phyloP scores from a whole-genome alignment of 768 basidiomycete genomes.

The Leucosporidium scottii region DNA sequence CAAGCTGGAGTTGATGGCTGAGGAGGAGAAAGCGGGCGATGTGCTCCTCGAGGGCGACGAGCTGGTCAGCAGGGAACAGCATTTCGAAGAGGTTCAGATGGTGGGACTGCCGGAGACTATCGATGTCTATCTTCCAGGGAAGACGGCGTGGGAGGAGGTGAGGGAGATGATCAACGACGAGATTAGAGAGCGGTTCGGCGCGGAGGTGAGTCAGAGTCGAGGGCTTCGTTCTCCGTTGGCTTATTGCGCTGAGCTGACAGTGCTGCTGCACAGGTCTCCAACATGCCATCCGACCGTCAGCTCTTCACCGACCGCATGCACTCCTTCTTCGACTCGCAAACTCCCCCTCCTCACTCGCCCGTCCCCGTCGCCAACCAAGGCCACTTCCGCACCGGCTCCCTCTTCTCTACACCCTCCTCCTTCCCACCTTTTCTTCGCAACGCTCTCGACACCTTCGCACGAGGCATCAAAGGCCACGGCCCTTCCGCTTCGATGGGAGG shows the following conservation, averaged over 20 bases:
- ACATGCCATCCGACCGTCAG: neutral
- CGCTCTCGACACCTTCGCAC: slow-evolving; percentile 8
- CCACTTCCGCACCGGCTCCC: slow-evolving; percentile 18
- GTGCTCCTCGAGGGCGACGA: slow-evolving; percentile 12
- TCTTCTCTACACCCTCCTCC: slow-evolving; percentile 4
- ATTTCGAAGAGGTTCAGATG: slow-evolving; percentile 15
- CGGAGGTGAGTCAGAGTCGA: too few species aligned
- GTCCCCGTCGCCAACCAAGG: neutral
- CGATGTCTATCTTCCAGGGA: slow-evolving; percentile 25
- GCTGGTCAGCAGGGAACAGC: neutral
- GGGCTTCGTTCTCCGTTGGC: too few species aligned
- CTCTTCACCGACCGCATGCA: neutral
- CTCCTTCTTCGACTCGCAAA: neutral
- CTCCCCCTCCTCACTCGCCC: neutral
- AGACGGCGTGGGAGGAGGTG: slow-evolving; percentile 10
- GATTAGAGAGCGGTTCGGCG: neutral
- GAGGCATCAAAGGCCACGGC: too few species aligned
- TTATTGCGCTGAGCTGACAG: too few species aligned
- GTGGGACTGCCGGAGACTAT: neutral
- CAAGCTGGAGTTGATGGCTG: neutral
- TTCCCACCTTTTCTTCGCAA: slow-evolving; percentile 14
- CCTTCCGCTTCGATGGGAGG: neutral
- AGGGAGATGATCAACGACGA: neutral
- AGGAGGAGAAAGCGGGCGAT: neutral
- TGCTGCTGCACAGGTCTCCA: neutral